These are phyloP conservation scores for Coniochaeta sp. DNA, from an alignment of 2,329 filamentous ascomycete genomes.

Conservation along the genomic window DNA sequence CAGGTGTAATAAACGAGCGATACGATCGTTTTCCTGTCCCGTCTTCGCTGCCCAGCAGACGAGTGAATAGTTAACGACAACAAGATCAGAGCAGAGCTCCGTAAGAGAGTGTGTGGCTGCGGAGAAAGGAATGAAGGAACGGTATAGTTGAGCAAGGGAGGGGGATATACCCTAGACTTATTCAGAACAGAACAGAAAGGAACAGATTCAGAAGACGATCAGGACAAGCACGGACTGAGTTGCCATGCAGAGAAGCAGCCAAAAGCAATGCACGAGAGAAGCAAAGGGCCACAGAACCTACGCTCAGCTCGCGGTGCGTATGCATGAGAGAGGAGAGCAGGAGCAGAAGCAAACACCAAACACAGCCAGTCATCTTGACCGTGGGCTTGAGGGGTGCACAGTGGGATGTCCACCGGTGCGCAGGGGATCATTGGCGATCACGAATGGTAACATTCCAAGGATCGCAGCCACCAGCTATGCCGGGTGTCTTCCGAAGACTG, in stretches of 20 bases:
- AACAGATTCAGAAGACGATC: neutral
- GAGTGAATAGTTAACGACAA: conserved; percentile 3
- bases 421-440: neutral
- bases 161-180: conserved; percentile 1
- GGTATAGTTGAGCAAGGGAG: conserved; percentile 3
- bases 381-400: neutral
- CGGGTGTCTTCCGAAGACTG: neutral
- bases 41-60: conserved; percentile 21
- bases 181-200: conserved; percentile 5
- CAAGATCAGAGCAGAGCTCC: neutral
- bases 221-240: neutral
- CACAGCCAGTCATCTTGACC: neutral
- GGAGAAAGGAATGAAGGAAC: conserved; percentile 5
- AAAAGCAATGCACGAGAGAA: neutral
- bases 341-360: neutral
- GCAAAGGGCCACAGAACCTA: neutral
- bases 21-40: neutral
- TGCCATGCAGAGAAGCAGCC: neutral
- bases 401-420: neutral
- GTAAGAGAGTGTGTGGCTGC: neutral
- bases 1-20: neutral
- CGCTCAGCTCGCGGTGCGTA: neutral
- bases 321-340: neutral
- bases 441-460: neutral
- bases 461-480: neutral